Conservation (phyloP, 2,329 filamentous ascomycete genomes). For the Alternaria panax region DNA sequence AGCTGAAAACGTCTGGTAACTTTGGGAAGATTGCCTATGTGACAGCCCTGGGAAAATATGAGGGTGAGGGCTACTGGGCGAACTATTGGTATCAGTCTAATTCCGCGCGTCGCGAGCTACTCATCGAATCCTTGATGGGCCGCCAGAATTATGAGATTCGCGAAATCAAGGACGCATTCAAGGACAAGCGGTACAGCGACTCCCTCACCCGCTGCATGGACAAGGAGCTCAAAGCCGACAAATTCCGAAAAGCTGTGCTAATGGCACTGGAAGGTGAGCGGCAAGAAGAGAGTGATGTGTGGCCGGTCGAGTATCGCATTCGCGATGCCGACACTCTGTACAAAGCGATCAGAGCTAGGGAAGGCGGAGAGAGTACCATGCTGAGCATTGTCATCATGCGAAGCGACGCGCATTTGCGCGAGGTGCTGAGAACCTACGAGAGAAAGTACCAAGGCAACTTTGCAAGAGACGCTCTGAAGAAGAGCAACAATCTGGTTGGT, state of each 20-base stretch:
- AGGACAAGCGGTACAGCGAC: slow-evolving; percentile 89
- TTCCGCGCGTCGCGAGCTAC: slow-evolving; percentile 81
- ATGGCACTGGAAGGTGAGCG: slow-evolving; percentile 81
- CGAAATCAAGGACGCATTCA: slow-evolving; percentile 86
- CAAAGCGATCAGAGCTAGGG: slow-evolving; percentile 71
- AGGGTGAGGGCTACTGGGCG: slow-evolving; percentile 95
- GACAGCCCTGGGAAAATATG: slow-evolving; percentile 87
- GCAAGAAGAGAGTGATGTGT: slow-evolving; percentile 78
- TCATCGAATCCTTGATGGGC: slow-evolving; percentile 94
- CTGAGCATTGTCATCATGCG: slow-evolving; percentile 81
- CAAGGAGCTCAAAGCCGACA: slow-evolving; percentile 91
- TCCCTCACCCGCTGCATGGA: slow-evolving; percentile 85
- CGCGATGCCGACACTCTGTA: slow-evolving; percentile 77
- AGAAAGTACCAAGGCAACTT: slow-evolving; percentile 78
- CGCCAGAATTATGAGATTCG: slow-evolving; percentile 86
- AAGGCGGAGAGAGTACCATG: slow-evolving; percentile 88
- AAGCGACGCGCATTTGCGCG: slow-evolving; percentile 81
- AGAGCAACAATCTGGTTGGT: slow-evolving; percentile 90
- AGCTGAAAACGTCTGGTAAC: slow-evolving; percentile 76
- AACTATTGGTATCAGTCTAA: slow-evolving; percentile 97
- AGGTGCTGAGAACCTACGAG: slow-evolving; percentile 81
- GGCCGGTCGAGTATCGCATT: slow-evolving; percentile 63
- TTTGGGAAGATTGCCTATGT: slow-evolving; percentile 93
- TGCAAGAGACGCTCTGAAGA: slow-evolving; percentile 83
- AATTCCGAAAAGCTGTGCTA: slow-evolving; percentile 89